A percentile compares a stretch with the other conserved stretches of the same genome.
phyloP scores from a whole-genome alignment of 768 basidiomycete species.

The Agrocybe pediades region DNA sequence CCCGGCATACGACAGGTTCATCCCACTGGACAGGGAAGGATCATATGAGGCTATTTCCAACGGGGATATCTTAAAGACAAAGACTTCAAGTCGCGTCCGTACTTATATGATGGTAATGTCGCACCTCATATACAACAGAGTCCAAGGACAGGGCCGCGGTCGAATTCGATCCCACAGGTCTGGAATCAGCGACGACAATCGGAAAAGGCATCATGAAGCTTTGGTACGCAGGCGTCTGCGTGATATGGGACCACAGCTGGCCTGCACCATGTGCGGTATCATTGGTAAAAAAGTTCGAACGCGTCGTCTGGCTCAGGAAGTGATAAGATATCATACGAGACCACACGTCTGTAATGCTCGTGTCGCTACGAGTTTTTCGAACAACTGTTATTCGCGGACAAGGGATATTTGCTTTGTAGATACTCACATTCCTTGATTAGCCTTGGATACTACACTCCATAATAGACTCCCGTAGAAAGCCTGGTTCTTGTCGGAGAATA shows the following conservation, averaged over 20 bases:
- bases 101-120: not conserved
- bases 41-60: conserved; percentile 77
- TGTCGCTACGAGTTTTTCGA: conserved; percentile 43
- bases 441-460: conserved; percentile 58
- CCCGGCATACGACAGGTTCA: conserved; percentile 63
- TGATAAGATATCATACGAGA: conserved; percentile 69
- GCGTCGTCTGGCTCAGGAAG: conserved; percentile 67
- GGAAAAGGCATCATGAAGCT: conserved; percentile 62
- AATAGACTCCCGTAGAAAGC: conserved; percentile 56
- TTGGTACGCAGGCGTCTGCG: conserved; percentile 51
- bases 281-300: conserved; percentile 61
- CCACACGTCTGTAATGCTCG: conserved; percentile 68
- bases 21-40: conserved; percentile 69
- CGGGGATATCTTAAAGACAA: conserved; percentile 48
- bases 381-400: not conserved
- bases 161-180: conserved; percentile 44
- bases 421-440: conserved; percentile 52
- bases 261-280: conserved; percentile 70
- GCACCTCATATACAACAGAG: conserved; percentile 60
- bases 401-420: not conserved
- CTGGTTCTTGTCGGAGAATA: conserved; percentile 48
- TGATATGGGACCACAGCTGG: conserved; percentile 64
- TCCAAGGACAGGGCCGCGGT: conserved; percentile 41
- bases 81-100: not conserved
- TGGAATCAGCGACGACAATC: conserved; percentile 60